Evolutionary conservation across 192 early-diverging fungal genomes (phyloP).

Genomic region (Linnemannia exigua): DNA sequence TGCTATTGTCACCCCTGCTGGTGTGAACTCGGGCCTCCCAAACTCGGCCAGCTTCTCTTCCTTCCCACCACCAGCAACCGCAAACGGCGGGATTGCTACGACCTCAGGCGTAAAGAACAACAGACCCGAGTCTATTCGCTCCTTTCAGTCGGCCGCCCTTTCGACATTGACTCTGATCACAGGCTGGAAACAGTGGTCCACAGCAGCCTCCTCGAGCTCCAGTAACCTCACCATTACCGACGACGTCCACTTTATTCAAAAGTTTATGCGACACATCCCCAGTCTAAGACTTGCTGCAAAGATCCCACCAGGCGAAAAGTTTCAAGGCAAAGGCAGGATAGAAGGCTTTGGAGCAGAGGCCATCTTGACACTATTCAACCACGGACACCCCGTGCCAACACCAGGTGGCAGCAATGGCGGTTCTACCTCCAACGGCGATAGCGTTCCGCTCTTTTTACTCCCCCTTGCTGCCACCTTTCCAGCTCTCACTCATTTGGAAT

Average conservation of each 20-base stretch:
- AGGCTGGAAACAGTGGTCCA: conserved; percentile 62
- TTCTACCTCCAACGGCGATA: background rate
- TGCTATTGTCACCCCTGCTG: background rate
- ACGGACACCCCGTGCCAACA: conserved; percentile 8
- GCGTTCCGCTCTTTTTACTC: conserved; percentile 21
- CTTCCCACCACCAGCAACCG: conserved; percentile 18
- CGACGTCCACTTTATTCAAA: conserved; percentile 66
- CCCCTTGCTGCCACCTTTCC: conserved; percentile 55
- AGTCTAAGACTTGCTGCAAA: conserved; percentile 58
- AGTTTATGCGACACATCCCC: conserved; percentile 57
- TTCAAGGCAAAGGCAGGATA: conserved; percentile 46
- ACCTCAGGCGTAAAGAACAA: background rate
- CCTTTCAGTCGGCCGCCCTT: conserved; percentile 57
- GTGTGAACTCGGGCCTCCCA: background rate
- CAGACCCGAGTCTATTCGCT: conserved; percentile 53
- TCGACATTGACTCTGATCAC: conserved; percentile 59
- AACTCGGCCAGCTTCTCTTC: conserved; percentile 16
- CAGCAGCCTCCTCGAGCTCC: conserved; percentile 32
- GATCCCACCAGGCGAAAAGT: conserved; percentile 30
- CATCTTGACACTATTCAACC: conserved; percentile 35
- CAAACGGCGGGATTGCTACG: background rate
- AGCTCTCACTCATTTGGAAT: conserved; percentile 61
- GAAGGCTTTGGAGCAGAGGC: conserved; percentile 39
- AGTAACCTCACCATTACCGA: conserved; percentile 52
- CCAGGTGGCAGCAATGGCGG: background rate